Evolutionary conservation across 1,284 basidiomycete species (phyloP).

Genomic region (Tylopilus sp.): DNA sequence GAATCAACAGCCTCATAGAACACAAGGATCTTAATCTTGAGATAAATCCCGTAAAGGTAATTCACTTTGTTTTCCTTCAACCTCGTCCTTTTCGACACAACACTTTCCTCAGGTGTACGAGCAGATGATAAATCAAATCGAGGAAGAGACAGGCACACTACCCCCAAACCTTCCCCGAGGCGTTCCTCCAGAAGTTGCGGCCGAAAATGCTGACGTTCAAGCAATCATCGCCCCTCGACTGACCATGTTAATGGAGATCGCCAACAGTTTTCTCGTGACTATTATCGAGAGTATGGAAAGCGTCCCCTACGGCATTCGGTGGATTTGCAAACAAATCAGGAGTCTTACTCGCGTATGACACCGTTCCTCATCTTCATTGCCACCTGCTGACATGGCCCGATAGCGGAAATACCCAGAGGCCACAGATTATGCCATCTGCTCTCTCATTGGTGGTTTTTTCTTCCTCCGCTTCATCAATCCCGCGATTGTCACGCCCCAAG

Average conservation of each 20-base stretch:
- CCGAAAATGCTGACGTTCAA: constrained; percentile 91
- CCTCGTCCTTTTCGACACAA: not conserved
- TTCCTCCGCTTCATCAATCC: constrained; percentile 99
- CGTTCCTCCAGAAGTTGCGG: constrained; percentile 90
- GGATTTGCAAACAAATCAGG: constrained; percentile 99
- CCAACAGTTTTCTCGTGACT: constrained; percentile 94
- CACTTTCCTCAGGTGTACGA: constrained; percentile 73
- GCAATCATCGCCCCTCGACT: constrained; percentile 94
- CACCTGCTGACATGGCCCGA: constrained; percentile 13
- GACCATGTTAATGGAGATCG: constrained; percentile 99
- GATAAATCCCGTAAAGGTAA: constrained; percentile 96
- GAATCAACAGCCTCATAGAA: constrained; percentile 97
- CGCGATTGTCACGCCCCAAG: constrained; percentile 99
- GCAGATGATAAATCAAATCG: constrained; percentile 97
- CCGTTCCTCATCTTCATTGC: constrained; percentile 1
- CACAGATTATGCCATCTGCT: constrained; percentile 96
- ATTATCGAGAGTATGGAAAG: constrained; percentile 98
- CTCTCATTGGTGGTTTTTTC: constrained; percentile 98
- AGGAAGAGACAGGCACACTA: constrained; percentile 90
- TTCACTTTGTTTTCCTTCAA: constrained; percentile 7
- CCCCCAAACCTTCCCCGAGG: constrained; percentile 89
- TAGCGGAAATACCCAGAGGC: constrained; percentile 98
- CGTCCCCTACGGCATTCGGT: constrained; percentile 97
- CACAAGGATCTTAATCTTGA: constrained; percentile 98
- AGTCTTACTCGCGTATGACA: constrained; percentile 83